Base-by-base conservation (phyloP, 345 rosid genomes). In the Lepidium africanum region DNA sequence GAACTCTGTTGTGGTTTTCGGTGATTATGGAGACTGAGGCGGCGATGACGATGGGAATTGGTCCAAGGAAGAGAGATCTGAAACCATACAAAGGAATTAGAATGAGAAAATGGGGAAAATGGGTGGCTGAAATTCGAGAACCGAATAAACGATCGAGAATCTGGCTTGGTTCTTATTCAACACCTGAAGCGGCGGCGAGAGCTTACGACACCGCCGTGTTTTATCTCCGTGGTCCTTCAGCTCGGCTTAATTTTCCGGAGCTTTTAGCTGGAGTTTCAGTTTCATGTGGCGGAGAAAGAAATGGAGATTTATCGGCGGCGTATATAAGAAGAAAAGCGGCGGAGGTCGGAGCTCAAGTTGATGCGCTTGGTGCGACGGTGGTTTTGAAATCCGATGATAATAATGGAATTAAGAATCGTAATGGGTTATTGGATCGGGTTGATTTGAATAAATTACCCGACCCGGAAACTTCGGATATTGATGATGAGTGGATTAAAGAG, bases 71-170 rank as follows among this genome's bases (percentile, higher is more conserved):
- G 46, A 69, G 77, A 73, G 65, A 74, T 45, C 87, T 78, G 62
- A 80, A 86, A 63, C 82, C 73, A 0, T 94, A 84, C 70, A 94
- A 90, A 74, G 99, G 99, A 40, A 94, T 93, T 73, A 79, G 98
- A 82, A 93, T 93, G 98, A 83, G 98, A 72, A 93, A 93, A 85
- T 93, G 98, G 99, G 99, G 99, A 0, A 94, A 91, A 74, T 94
- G 99, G 99, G 99, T 94, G 70, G 99, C 99, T 0, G 99, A 94
- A 86, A 87, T 94, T 11, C 71, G 99, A 53, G 99, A 94, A 70
- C 97, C 99, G 2, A 94, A 94, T 58, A 94, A 94, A 48, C 79
- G 99, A 7, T 94, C 99, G 0, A 79, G 99, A 83, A 90, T 94
- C 75, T 94, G 99, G 99, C 80, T 94, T 0, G 99, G 99, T 4